Conservation (phyloP, 495 filamentous ascomycete species). For the Aspergillus taichungensis region DNA sequence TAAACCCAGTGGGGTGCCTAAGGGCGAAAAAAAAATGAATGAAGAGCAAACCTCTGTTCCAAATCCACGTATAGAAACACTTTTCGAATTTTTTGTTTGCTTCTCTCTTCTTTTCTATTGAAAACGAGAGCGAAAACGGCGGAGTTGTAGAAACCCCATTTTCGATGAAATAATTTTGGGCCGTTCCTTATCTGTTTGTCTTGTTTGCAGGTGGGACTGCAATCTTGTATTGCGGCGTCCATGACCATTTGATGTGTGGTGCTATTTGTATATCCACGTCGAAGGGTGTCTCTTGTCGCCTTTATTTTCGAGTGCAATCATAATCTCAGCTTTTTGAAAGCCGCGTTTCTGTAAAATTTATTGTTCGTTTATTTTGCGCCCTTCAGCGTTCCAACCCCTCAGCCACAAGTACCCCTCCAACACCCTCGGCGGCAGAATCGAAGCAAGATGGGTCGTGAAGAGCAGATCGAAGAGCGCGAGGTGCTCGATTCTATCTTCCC, state of each 20-base stretch:
- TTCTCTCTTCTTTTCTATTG: too few relatives aligned
- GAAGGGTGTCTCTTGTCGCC: neutral
- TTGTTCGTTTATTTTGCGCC: neutral
- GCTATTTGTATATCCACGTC: neutral
- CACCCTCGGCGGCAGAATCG: slow-evolving; percentile 20
- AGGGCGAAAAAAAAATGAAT: neutral
- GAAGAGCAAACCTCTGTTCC: neutral
- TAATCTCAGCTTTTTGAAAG: neutral
- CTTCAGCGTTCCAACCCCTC: neutral
- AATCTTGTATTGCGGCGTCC: slow-evolving; percentile 13
- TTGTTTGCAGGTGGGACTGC: slow-evolving; percentile 40
- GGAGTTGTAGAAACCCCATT: slow-evolving; percentile 9
- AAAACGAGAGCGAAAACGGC: neutral
- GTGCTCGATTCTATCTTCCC: slow-evolving; percentile 97
- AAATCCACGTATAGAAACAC: neutral
- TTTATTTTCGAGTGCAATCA: neutral
- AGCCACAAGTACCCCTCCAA: slow-evolving; percentile 23
- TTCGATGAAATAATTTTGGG: slow-evolving; percentile 22
- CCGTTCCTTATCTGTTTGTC: slow-evolving; percentile 35
- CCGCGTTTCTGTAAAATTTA: neutral
- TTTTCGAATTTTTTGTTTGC: neutral
- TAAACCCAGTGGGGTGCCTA: neutral
- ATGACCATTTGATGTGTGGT: neutral
- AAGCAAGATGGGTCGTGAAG: slow-evolving; percentile 77
- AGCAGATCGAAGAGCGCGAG: slow-evolving; percentile 91